Base-by-base conservation (phyloP, 179 eudicot genomes). In the Monotropa hypopitys region DNA sequence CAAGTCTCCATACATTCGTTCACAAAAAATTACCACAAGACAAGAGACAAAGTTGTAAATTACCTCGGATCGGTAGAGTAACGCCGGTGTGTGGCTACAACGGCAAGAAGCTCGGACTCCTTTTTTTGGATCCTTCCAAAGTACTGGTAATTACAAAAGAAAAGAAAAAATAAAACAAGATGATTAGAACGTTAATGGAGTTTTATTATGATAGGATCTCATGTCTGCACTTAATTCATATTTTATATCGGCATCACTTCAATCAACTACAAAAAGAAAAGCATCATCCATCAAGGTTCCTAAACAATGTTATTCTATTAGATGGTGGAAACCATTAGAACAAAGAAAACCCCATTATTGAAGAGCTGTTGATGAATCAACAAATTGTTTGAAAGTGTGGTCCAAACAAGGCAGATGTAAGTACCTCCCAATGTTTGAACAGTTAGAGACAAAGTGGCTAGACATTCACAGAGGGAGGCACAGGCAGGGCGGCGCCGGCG, bases 261-360 rank as follows among this genome's bases (percentile, higher is more conserved):
- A 81, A 86, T 84, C 83, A 82, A 80, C 78, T 70, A 63, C 71
- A 76, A 78, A 70, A 57, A 71, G 76, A 13, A 73, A 73, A 76
- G 73, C 80, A 84, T 86, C 85, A 86, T n/a, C n/a, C n/a, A n/a
- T 84, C 84, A 84, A 84, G 43, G 77, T 73, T 78, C n/a, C 45
- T 26, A 20, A 68, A 53, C 56, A 61, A 72, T 72, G 49, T 78
- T 73, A 38, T 75, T 28, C 63, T 69, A 78, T 70, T 73, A 54
- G 69, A 70, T 76, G 89, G 85, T 86, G 89, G 87, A 84, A 81
- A 78, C 84, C 81, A 84, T 82, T 82, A 79, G 73, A 77, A 47
- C 35, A n/a, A 79, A 72, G 66, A 42, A 74, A 62, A 66, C 68
- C 74, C 51, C 70, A 70, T 79, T 79, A 20, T 74, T 78, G 73